Base-by-base conservation (phyloP, 768 basidiomycete species). In the Xanthoconium purpureum region DNA sequence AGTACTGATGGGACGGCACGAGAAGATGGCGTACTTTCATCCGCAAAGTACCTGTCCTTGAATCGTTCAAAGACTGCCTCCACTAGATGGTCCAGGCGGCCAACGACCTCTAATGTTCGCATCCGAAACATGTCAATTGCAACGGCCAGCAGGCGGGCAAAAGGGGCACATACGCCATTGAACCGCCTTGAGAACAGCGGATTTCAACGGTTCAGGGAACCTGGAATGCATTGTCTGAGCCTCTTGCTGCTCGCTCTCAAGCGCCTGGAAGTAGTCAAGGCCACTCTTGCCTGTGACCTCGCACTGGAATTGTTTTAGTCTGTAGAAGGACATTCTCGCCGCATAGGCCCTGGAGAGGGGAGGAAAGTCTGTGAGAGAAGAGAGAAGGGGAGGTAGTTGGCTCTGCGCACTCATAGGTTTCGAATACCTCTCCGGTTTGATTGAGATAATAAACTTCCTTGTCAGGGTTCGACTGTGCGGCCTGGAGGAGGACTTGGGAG, bases 371-470 rank as follows among this genome's bases (percentile, higher is more conserved):
- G 54, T 64, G 71, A 55, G 55, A 47, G 52, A 64, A 64, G 59
- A 62, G 68, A 65, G 54, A 54, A 62, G 57, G 64, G 61, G 45
- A 64, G 47, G 60, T 56, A 59, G 45, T 33, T 50, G 52, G 61
- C 58, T 59, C 67, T 54, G 53, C 91, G 70, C 68, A 97, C 95
- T 97, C 94, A 70, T 97, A 98, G 69, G 87, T 87, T 61, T 93
- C 87, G 72, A 98, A 98, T 74, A 98, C 91, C 83, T 98, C 96
- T 68, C 95, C 96, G 4, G 96, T 98, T 73, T 93, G 87, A 61
- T 85, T 78, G 68, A 98, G 87, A 78, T 91, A 95, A 77, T 86
- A 98, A 72, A 98, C 94, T 62, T 87, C 84, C 68, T 77, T 83
- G 72, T 78, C 76, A 36, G 84, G 84, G 77, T 86, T 82, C 42